phyloP scores from a whole-genome alignment of 306 rosid genomes.

The Pyrus betulifolia region DNA sequence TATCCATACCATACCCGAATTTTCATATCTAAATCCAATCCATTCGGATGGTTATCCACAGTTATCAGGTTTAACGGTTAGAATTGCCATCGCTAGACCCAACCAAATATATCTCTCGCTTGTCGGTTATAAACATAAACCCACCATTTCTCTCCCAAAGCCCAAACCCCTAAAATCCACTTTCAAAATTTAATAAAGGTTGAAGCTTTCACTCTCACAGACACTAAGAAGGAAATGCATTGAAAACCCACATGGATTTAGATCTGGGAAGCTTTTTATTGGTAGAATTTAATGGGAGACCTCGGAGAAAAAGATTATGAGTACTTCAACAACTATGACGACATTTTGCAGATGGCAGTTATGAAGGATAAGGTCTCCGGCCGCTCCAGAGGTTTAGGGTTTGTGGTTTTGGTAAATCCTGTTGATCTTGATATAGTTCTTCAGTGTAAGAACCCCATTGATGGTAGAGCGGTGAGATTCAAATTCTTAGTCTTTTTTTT shows the following conservation, averaged over 20 bases:
- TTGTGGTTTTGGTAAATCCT: slow-evolving; percentile 88
- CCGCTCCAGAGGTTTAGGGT: slow-evolving; percentile 77
- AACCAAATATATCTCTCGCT: not conserved
- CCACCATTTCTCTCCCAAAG: slow-evolving; percentile 10
- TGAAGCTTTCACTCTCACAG: not conserved
- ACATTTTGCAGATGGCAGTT: slow-evolving; percentile 62
- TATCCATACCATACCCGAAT: too few relatives aligned
- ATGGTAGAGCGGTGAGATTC: slow-evolving; percentile 69
- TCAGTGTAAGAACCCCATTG: slow-evolving; percentile 71
- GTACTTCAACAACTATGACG: slow-evolving; percentile 67
- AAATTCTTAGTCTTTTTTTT: not conserved
- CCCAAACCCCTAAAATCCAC: not conserved
- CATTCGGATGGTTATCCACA: too few relatives aligned
- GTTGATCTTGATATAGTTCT: slow-evolving; percentile 77
- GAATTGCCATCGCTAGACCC: too few relatives aligned
- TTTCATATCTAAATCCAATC: too few relatives aligned
- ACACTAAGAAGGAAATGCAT: not conserved
- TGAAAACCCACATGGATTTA: slow-evolving; percentile 56
- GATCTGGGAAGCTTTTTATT: slow-evolving; percentile 85
- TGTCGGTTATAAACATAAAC: slow-evolving; percentile 32
- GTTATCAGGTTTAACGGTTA: too few relatives aligned
- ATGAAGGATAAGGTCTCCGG: slow-evolving; percentile 80
- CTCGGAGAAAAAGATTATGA: slow-evolving; percentile 75
- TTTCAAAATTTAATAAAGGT: not conserved
- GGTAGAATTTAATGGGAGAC: slow-evolving; percentile 98